Conservation (phyloP, 148 eudicot species). For the Rhododendron williamsianum region DNA sequence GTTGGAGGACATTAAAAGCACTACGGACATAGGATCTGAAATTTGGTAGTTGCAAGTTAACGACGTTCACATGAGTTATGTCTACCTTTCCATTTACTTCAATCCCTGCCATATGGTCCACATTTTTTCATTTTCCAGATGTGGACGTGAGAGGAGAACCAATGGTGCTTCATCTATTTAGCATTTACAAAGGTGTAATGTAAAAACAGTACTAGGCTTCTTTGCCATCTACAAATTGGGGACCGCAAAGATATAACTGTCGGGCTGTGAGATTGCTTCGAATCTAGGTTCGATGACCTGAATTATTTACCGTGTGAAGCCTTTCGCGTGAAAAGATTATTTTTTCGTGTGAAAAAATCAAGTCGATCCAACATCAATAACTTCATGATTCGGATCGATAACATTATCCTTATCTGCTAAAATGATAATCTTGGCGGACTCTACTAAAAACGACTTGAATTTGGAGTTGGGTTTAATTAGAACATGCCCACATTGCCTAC, state of each 20-base stretch:
- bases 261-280: neutral
- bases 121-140: constrained; percentile 12
- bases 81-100: constrained; percentile 15
- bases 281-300: neutral
- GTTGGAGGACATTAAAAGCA: constrained; percentile 1
- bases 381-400: no score
- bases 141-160: constrained; percentile 2
- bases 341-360: neutral
- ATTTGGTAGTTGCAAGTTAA: constrained; percentile 20
- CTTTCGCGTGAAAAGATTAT: neutral
- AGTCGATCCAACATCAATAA: neutral
- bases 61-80: constrained; percentile 25
- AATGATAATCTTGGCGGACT: neutral
- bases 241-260: neutral
- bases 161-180: neutral
- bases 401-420: no score
- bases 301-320: neutral
- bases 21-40: constrained; percentile 1
- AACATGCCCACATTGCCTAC: neutral
- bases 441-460: neutral
- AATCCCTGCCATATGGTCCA: constrained; percentile 22
- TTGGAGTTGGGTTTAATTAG: neutral
- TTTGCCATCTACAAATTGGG: neutral
- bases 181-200: neutral
- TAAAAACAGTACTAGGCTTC: neutral